Conservation (phyloP, 805 yeast species). For the Sungouiella blattae region DNA sequence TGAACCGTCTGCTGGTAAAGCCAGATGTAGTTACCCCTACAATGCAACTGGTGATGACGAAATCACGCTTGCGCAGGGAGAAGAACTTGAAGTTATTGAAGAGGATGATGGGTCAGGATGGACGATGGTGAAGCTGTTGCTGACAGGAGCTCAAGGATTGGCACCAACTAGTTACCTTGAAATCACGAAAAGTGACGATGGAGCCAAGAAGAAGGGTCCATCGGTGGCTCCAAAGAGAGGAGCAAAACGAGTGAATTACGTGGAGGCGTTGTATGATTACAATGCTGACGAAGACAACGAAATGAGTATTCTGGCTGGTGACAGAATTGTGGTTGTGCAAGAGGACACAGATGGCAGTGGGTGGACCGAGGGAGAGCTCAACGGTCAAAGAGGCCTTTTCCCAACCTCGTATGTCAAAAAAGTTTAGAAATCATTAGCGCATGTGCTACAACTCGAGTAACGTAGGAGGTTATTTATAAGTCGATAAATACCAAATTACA, state of each 20-base stretch:
- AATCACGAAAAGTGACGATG: slow-evolving; percentile 9
- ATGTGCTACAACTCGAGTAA: no score
- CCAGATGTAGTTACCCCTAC: slow-evolving; percentile 63
- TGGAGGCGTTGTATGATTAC: slow-evolving; percentile 73
- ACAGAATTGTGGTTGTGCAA: slow-evolving; percentile 58
- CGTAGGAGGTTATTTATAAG: slow-evolving; percentile 19
- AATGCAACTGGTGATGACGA: slow-evolving; percentile 75
- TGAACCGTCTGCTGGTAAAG: slow-evolving; percentile 22
- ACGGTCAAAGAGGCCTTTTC: slow-evolving; percentile 64
- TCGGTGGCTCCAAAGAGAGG: slow-evolving; percentile 78
- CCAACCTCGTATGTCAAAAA: slow-evolving; percentile 75
- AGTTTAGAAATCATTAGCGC: no score
- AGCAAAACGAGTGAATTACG: slow-evolving; percentile 58
- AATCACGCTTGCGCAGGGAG: slow-evolving; percentile 58
- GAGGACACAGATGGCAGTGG: slow-evolving; percentile 70
- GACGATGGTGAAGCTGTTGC: slow-evolving; percentile 52
- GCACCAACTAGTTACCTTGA: slow-evolving; percentile 84
- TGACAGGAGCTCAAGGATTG: slow-evolving; percentile 56
- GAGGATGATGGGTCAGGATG: slow-evolving; percentile 92
- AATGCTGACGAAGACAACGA: slow-evolving; percentile 79
- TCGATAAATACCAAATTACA: slow-evolving; percentile 17
- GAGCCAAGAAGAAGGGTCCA: slow-evolving; percentile 61
- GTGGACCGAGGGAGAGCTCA: slow-evolving; percentile 89
- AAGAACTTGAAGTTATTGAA: slow-evolving; percentile 52
- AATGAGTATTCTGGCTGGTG: slow-evolving; percentile 68